Evolutionary conservation across 2,329 filamentous ascomycete genomes (phyloP), one percentile per base, ranked within the genome.

Genomic region (Xylaria sp.): DNA sequence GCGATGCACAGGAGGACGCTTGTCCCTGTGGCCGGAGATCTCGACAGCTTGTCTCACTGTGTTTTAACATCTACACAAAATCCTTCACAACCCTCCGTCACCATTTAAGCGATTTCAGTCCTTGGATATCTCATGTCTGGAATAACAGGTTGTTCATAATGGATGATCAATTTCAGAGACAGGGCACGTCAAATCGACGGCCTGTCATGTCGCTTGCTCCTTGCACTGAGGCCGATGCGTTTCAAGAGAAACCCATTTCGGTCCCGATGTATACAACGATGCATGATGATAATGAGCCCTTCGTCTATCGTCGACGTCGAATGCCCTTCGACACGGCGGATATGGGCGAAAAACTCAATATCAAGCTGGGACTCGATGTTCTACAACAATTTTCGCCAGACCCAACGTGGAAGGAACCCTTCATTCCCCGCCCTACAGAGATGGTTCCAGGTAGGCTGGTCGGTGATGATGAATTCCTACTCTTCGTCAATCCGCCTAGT

Each of bases 21-120:
- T 71, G 69, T 23, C 68, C 68, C 6, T 68, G 71, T 46, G 51
- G 70, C 9, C 72, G 71, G 11, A 59, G 62, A 48, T 69, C 66
- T 13, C 60, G 56, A 40, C 69, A 66, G 58, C 70, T 73, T 59
- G 70, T 72, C 26, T 76, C 71, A 10, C 66, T 78, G 4, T 78
- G 76, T 58, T 79, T 79, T 63, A 79, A 79, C 42, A 76, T 79
- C 33, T 77, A 78, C 64, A 76, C 77, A 7, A 77, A 76, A 31
- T 26, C 67, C 2, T 78, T 78, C 66, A 71, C 73, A 2, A 60
- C 73, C 13, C 72, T 74, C 6, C 72, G 74, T 42, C 75, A 77
- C 54, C 75, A 77, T 58, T 67, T 72, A n/a, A 65, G 65, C 48
- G 65, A 65, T n/a, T 53, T 66, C 6, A 60, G 69, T 49, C 67